These are phyloP conservation scores for Dalbergia cochinchinensis DNA, from an alignment of 306 rosid genomes.

Conservation along the genomic window DNA sequence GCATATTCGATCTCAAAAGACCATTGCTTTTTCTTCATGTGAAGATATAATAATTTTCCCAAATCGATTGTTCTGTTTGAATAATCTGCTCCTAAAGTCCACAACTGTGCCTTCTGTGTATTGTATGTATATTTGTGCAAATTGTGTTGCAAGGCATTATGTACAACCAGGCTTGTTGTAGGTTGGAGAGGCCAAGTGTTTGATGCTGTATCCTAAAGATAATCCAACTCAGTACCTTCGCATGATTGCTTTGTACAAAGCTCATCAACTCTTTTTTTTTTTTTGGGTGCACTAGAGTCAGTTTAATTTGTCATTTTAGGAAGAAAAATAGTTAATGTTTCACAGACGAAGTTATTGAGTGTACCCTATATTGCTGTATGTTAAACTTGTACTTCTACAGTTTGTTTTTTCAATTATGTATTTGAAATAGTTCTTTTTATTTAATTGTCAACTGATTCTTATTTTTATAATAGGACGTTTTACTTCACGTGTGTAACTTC, in stretches of 20 bases:
- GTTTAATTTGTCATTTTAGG: slow-evolving; percentile 20
- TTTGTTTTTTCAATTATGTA: background rate
- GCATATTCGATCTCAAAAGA: slow-evolving; percentile 13
- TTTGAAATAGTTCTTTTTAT: background rate
- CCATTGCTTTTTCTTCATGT: slow-evolving; percentile 2
- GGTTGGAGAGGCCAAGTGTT: background rate
- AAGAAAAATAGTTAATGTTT: slow-evolving; percentile 6
- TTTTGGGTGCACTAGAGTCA: background rate
- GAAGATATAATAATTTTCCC: slow-evolving; percentile 20
- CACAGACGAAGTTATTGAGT: background rate
- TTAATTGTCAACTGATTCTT: background rate
- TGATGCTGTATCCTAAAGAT: slow-evolving; percentile 19
- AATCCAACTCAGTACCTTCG: slow-evolving; percentile 4
- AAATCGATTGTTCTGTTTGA: background rate
- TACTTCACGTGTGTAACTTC: background rate
- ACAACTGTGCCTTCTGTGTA: background rate
- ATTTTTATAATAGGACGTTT: background rate
- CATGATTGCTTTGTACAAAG: slow-evolving; percentile 40
- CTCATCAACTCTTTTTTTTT: background rate
- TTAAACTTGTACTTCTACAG: slow-evolving; percentile 2
- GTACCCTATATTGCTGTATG: background rate
- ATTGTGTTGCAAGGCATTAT: background rate
- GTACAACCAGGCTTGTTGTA: background rate
- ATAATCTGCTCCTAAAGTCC: background rate
- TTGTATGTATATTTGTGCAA: background rate